Evolutionary conservation across 2,329 filamentous ascomycete species (phyloP).

Genomic region (Byssothecium circinans): DNA sequence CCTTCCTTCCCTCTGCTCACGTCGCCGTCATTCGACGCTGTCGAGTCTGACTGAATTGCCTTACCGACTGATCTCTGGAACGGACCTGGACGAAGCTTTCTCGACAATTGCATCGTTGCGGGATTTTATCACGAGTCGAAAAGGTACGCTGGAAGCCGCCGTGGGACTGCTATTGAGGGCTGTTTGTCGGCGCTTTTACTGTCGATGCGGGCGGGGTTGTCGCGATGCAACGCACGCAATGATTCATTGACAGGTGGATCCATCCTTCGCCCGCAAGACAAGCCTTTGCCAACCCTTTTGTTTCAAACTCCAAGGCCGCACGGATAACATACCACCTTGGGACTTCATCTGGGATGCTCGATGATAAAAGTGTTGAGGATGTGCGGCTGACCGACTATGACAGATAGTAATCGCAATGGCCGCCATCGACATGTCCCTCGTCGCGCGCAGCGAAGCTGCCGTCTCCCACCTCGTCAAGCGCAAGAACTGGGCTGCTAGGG

Average conservation of each 20-base stretch:
- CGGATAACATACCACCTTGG: slow-evolving; percentile 8
- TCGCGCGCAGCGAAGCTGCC: slow-evolving; percentile 41
- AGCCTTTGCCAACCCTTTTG: slow-evolving; percentile 19
- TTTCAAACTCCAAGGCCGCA: slow-evolving; percentile 10
- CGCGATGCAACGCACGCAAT: background rate
- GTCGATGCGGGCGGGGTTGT: no score
- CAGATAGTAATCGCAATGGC: slow-evolving; percentile 40
- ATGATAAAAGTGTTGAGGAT: background rate
- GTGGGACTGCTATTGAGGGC: background rate
- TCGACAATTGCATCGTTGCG: slow-evolving; percentile 6
- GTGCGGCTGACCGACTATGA: slow-evolving; percentile 11
- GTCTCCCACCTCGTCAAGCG: slow-evolving; percentile 54
- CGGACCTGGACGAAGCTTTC: slow-evolving; percentile 21
- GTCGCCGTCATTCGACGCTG: slow-evolving; percentile 25
- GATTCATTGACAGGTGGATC: slow-evolving; percentile 12
- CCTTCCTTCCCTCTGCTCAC: slow-evolving; percentile 15
- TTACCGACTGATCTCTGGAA: slow-evolving; percentile 24
- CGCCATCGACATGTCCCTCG: slow-evolving; percentile 41
- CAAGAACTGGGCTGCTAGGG: slow-evolving; percentile 58
- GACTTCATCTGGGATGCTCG: no score
- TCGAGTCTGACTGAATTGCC: slow-evolving; percentile 28
- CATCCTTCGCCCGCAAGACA: slow-evolving; percentile 8
- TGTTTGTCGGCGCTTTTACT: no score
- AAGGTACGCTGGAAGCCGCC: slow-evolving; percentile 35
- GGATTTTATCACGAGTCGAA: slow-evolving; percentile 25